Evolutionary conservation across 2,329 filamentous ascomycete species (phyloP), one percentile per base, ranked within the genome.

Genomic region (Colletotrichum tofieldiae): DNA sequence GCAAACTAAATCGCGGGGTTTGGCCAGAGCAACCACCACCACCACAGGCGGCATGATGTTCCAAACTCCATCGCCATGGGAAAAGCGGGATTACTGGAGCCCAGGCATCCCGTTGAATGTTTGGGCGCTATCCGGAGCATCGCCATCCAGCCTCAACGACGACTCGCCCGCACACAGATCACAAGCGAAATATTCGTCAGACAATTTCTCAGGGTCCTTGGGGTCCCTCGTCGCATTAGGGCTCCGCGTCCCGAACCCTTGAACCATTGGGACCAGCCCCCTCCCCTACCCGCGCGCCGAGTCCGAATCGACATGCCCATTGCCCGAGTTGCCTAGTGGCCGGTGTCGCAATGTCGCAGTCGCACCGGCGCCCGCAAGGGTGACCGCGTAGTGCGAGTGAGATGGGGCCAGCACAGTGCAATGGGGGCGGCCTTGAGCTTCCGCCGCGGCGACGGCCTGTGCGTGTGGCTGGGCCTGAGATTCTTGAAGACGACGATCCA

Each of bases 1-100:
- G 70, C 65, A 65, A 72, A 69, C 59, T 70, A 60, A 65, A 65
- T 70, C 65, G 70, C 65, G 70, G 70, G 70, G 65, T 39, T 65
- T 41, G 56, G 55, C 60, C 60, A 41, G 35, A 41, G 35, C 54
- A 41, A 18, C 8, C 49, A 52, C 18, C 52, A 55, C 11, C 32
- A 55, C 14, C 26, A 49, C 20, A 16, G 39, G 16, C 32, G 14
- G 14, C 61, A 61, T 49, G 18, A 47, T 61, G 26, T 47, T 32
- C 32, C 43, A 37, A 37, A 51, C 43, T 37, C 58, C 58, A 2
- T 51, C 26, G 32, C 35, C n/a, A 6, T 18, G 47, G 32, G 49
- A 43, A 64, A 55, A 45, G 61, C 61, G 61, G 49, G 23, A 62
- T 49, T 51, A 5, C 51, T 29, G 45, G 43, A 26, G 45, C 59